phyloP scores from a whole-genome alignment of 495 filamentous ascomycete species.

The Neurospora terricola region DNA sequence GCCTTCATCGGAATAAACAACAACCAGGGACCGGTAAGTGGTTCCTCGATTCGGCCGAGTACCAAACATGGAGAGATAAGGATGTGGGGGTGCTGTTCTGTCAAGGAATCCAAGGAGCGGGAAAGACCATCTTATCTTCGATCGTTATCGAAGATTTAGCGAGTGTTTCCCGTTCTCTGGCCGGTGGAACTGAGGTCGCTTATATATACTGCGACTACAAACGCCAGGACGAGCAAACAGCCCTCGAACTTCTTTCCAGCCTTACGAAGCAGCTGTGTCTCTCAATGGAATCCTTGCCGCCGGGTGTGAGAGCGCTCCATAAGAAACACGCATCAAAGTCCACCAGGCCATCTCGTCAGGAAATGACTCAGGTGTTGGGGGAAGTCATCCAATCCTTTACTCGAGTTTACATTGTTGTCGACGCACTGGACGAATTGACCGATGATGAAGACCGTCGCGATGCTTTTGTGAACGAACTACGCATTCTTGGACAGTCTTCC shows the following conservation, averaged over 20 bases:
- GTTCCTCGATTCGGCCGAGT: not conserved
- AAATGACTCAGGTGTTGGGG: not conserved
- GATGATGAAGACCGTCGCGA: not conserved
- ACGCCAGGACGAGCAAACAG: not conserved
- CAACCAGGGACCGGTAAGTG: not conserved
- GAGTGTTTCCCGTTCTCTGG: not conserved
- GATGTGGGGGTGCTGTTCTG: not conserved
- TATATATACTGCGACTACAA: not conserved
- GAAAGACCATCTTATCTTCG: not conserved
- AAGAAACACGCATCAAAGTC: not conserved
- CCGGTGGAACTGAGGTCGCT: not conserved
- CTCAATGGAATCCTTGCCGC: not conserved
- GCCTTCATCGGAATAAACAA: not conserved
- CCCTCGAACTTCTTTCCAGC: not conserved
- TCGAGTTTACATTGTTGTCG: not conserved
- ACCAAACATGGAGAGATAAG: not conserved
- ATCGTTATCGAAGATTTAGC: not conserved
- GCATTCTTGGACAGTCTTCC: not conserved
- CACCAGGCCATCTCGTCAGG: not conserved
- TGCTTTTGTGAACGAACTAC: not conserved
- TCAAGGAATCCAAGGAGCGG: not conserved
- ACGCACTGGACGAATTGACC: not conserved
- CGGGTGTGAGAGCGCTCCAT: not conserved
- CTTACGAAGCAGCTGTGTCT: not conserved
- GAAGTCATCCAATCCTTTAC: not conserved